Conservation (phyloP, 148 eudicot genomes). For the Chenopodium quinoa region DNA sequence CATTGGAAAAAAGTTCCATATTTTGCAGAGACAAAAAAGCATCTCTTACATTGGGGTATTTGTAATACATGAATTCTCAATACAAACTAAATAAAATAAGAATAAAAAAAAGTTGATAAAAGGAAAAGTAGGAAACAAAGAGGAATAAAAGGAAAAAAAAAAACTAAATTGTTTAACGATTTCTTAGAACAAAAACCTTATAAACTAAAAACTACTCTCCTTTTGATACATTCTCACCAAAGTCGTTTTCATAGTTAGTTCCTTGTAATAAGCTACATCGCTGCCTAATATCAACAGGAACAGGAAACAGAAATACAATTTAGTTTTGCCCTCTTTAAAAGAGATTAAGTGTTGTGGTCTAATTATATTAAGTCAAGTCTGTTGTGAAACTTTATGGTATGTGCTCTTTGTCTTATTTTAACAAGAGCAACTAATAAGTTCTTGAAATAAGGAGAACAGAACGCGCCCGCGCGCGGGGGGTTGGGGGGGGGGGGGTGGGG, state of each 20-base stretch:
- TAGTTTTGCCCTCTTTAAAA: no score
- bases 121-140: not conserved
- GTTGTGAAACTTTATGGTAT: no score
- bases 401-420: no score
- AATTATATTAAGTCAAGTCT: no score
- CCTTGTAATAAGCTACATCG: not conserved
- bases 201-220: not conserved
- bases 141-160: not conserved
- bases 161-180: no score
- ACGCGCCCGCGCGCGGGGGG: no score
- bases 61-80: not conserved
- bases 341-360: no score
- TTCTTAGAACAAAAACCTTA: not conserved
- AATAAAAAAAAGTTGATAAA: not conserved
- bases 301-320: not conserved
- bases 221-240: not conserved
- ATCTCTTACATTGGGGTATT: not conserved
- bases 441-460: no score
- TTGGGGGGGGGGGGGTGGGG: no score
- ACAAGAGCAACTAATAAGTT: no score
- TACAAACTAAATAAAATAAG: not conserved
- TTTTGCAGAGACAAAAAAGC: not conserved
- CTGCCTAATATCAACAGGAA: not conserved
- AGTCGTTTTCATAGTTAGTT: not conserved
- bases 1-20: not conserved